phyloP scores from a whole-genome alignment of 225 moss, liverwort and hornwort genomes.

The Climacium dendroides region DNA sequence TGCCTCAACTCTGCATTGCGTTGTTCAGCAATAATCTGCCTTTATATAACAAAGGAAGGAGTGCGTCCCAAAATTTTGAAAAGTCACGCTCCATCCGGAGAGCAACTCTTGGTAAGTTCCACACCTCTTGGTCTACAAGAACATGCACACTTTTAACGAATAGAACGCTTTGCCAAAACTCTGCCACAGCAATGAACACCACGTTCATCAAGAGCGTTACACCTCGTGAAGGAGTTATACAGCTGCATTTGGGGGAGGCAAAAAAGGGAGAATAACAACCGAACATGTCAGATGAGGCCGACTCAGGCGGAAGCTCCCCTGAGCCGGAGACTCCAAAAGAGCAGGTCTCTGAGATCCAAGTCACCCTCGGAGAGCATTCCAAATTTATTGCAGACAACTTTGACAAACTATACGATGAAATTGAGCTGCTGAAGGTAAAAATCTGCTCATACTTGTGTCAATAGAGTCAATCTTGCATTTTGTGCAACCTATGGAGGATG shows the following conservation, averaged over 20 bases:
- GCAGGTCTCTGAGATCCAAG: constrained; percentile 16
- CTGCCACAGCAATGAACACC: neutral
- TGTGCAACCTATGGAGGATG: neutral
- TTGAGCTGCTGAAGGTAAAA: constrained; percentile 15
- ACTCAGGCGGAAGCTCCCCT: constrained; percentile 4
- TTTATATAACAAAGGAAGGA: constrained; percentile 17
- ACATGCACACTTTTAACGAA: neutral
- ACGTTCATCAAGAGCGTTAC: neutral
- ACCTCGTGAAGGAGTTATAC: neutral
- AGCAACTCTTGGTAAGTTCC: constrained; percentile 1
- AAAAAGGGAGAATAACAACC: neutral
- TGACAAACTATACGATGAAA: constrained; percentile 15
- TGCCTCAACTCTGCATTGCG: neutral
- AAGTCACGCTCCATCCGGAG: constrained; percentile 2
- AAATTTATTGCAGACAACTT: constrained; percentile 24
- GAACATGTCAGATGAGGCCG: neutral
- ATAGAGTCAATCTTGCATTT: neutral
- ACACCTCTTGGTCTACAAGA: constrained; percentile 5
- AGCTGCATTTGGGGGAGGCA: neutral
- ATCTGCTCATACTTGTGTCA: neutral
- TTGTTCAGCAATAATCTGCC: neutral
- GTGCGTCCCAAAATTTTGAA: constrained; percentile 7
- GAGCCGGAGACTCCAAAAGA: neutral
- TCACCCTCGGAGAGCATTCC: constrained; percentile 8
- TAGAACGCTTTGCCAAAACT: neutral